phyloP scores from a whole-genome alignment of 2,329 filamentous ascomycete species.

The Cordyceps cateniannulata region DNA sequence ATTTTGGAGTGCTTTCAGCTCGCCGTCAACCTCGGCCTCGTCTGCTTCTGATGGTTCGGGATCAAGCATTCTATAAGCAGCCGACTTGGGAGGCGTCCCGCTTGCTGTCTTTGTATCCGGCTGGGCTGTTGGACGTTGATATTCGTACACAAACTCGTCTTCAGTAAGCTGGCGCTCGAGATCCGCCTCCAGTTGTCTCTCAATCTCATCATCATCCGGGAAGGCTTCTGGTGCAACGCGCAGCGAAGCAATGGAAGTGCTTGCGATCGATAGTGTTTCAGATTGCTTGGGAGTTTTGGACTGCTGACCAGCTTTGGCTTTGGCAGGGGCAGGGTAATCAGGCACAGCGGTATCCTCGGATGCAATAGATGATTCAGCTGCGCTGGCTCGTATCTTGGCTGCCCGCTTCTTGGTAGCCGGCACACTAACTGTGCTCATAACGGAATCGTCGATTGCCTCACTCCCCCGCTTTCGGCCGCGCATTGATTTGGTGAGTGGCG shows the following conservation, averaged over 20 bases:
- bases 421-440: slow-evolving; percentile 34
- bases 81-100: slow-evolving; percentile 22
- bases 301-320: slow-evolving; percentile 29
- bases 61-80: slow-evolving; percentile 48
- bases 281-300: slow-evolving; percentile 41
- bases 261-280: slow-evolving; percentile 45
- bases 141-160: slow-evolving; percentile 44
- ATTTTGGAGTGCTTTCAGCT: slow-evolving; percentile 42
- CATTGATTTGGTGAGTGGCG: slow-evolving; percentile 33
- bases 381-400: slow-evolving; percentile 43
- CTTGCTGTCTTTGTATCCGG: slow-evolving; percentile 21
- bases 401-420: slow-evolving; percentile 55
- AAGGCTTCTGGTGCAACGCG: slow-evolving; percentile 33
- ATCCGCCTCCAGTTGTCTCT: slow-evolving; percentile 59
- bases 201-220: slow-evolving; percentile 58
- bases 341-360: slow-evolving; percentile 35
- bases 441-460: slow-evolving; percentile 48
- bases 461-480: slow-evolving; percentile 59
- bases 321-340: slow-evolving; percentile 26
- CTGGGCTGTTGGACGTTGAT: slow-evolving; percentile 25
- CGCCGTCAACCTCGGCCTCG: slow-evolving; percentile 44
- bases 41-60: slow-evolving; percentile 37
- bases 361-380: slow-evolving; percentile 31
- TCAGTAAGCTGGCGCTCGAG: slow-evolving; percentile 51
- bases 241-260: slow-evolving; percentile 40